Evolutionary conservation across 257 asterid genomes (phyloP), one percentile per base, ranked within the genome.

Genomic region (Scutellaria barbata): DNA sequence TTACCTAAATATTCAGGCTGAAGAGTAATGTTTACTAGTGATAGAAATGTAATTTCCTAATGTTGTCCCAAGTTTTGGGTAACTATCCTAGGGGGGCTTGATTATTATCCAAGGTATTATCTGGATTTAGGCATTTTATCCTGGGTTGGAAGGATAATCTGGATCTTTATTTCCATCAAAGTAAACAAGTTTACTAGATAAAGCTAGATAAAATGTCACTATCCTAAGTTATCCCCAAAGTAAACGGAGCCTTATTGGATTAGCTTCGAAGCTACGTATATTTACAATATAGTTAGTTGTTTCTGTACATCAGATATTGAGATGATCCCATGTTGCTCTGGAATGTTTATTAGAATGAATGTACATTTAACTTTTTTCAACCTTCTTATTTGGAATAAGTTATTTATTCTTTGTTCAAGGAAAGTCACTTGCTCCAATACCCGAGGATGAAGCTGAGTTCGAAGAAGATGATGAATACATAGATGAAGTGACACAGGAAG

Each of bases 381-480:
- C 9, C 3, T 10, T 0, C 18, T 51, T 14, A 12, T n/a, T 40
- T 25, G 3, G 45, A 42, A 62, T 85, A 61, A 75, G 67, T 72
- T 71, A 74, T 76, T 3, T 65, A 61, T 76, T 63, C 74, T 89
- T 85, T 84, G 89, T 76, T 91, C 76, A 87, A 94, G 97, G 89
- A 84, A 92, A 94, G 99, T 81, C 97, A 70, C 98, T 95, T 79
- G 97, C 98, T 72, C 86, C 97, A 60, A 94, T 94, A 84, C 98
- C 98, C 10, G 99, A 95, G 83, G 98, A 85, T 18, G 98, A 95
- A 46, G 88, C 86, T 8, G 98, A 95, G 76, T 79, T 82, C 56
- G 95, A 88, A 69, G 95, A 88, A 77, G 92, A 85, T 16, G 93
- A 86, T 14, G 83, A 76, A 5, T 69, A 33, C 67, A n/a, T 61